Conservation (phyloP, 345 rosid genomes). For the Eucalyptus erythrocorys region DNA sequence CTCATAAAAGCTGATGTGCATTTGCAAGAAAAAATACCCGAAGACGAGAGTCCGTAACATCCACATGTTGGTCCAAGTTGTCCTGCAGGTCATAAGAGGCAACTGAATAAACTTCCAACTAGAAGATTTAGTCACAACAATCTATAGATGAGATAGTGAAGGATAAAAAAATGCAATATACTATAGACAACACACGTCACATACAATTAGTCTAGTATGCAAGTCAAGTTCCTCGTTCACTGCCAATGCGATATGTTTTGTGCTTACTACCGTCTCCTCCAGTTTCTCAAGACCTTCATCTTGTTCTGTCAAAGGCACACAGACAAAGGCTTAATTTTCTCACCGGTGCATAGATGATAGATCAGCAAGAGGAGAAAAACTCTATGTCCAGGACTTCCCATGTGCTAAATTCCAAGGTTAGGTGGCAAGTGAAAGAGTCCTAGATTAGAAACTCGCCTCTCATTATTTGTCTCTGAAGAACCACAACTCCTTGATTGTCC, state of each 20-base stretch:
- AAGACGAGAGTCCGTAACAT: slow-evolving; percentile 80
- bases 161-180: background rate
- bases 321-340: background rate
- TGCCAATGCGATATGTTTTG: slow-evolving; percentile 86
- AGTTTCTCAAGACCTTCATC: slow-evolving; percentile 94
- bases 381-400: background rate
- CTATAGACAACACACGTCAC: background rate
- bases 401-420: background rate
- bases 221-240: slow-evolving; percentile 84
- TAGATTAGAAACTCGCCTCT: slow-evolving; percentile 40
- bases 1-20: background rate
- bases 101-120: background rate
- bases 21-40: slow-evolving; percentile 27
- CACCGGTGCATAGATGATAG: background rate
- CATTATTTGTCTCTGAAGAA: slow-evolving; percentile 84
- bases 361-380: background rate
- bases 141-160: background rate
- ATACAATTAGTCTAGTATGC: slow-evolving; percentile 81
- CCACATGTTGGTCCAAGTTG: slow-evolving; percentile 84
- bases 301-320: slow-evolving; percentile 56
- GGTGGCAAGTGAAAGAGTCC: background rate
- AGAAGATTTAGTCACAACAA: background rate
- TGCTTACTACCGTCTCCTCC: slow-evolving; percentile 78
- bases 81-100: slow-evolving; percentile 39
- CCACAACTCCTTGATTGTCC: slow-evolving; percentile 85